Evolutionary conservation across 257 asterid genomes (phyloP), one percentile per base, ranked within the genome.

Genomic region (Salvia rosmarinus): DNA sequence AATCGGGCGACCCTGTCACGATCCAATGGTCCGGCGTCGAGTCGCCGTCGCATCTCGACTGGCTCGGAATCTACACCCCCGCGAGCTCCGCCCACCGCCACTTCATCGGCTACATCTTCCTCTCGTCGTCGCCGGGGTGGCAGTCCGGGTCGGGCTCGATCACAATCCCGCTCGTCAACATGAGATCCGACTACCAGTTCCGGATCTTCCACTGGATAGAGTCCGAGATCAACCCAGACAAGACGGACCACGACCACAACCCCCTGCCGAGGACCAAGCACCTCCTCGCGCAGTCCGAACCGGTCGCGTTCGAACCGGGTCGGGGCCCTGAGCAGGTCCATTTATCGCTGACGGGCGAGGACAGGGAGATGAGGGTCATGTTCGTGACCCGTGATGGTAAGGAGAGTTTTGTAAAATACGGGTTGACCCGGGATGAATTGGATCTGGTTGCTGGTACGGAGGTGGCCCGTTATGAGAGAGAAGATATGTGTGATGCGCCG

Each of bases 301-400:
- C 59, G 44, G 73, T 89, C 58, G 62, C 72, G 59, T 91, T 94
- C 47, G 83, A 79, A 30, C 20, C 70, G 58, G 89, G 86, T 2
- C 87, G 84, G 20, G 97, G 93, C 0, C 97, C 99, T 20, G 99
- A 89, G 43, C 99, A 94, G 88, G 87, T 87, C 16, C 99, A 85
- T 58, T 59, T 94, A 84, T 91, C 96, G 9, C 80, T 89, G 59
- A 91, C 97, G 76, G 96, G 88, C 51, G 54, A 40, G 79, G 85
- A 58, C 17, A 95, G 87, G 72, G 97, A 91, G 88, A 94, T 94
- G 97, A 87, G 99, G 83, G 95, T 89, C 52, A 86, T 94, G 97
- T 94, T 91, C 74, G 97, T 94, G 66, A 94, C 91, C n/a, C 81
- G 59, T 5, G 96, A 91, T 67, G 96, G 96, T 71, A 72, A 68